These are phyloP conservation scores for Phanerochaete sordida DNA, from an alignment of 768 basidiomycete genomes.

Conservation along the genomic window DNA sequence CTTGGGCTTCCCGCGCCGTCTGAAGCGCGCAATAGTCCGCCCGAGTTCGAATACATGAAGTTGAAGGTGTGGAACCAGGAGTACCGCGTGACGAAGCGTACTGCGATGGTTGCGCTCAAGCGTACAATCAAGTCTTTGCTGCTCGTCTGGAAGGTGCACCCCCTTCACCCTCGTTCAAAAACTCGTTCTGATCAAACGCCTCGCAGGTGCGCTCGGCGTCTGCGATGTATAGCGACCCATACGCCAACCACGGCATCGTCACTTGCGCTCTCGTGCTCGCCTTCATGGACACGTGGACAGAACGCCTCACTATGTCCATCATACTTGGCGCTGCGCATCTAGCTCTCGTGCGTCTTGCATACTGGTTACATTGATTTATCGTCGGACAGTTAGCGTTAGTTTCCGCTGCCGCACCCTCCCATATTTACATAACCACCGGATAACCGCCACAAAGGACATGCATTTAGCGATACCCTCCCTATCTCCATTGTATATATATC, in stretches of 20 bases:
- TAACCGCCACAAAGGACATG: too few relatives aligned
- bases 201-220: conserved; percentile 20
- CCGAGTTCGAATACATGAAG: conserved; percentile 1
- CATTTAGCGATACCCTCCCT: neutral
- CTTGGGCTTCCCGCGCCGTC: neutral
- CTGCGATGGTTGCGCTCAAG: conserved; percentile 20
- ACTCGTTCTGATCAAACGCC: neutral
- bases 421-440: too few relatives aligned
- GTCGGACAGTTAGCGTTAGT: neutral
- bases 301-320: conserved; percentile 33
- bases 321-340: conserved; percentile 40
- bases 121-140: conserved; percentile 33
- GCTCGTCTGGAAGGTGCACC: conserved; percentile 32
- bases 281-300: conserved; percentile 44
- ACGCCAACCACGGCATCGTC: conserved; percentile 23
- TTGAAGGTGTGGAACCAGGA: conserved; percentile 4
- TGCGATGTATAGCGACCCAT: conserved; percentile 22
- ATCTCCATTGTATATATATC: neutral
- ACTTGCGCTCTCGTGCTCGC: conserved; percentile 33
- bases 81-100: neutral
- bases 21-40: neutral
- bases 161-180: neutral
- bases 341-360: conserved; percentile 10
- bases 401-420: neutral
- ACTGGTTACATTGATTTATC: neutral